Evolutionary conservation across 805 yeast genomes (phyloP), one percentile per base, ranked within the genome.

Genomic region (Scheffersomyces stipitis): DNA sequence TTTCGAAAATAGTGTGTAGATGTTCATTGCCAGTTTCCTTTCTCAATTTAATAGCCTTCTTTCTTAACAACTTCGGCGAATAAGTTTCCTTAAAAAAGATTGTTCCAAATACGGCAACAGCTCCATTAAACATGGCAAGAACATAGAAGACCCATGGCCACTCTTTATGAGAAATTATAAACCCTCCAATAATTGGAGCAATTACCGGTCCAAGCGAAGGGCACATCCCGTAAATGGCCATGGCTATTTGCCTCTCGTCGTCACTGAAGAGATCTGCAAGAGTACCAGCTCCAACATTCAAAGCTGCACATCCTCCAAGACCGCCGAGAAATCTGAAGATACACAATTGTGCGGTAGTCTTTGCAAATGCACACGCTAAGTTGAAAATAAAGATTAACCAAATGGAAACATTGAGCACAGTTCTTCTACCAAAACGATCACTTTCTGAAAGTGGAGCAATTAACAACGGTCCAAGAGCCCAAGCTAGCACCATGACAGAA

Each of bases 71-170:
- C 10, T 51, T 54, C 3, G 71, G 72, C 0, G 69, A 51, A 40
- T 60, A 65, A 1, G 70, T 66, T 40, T 66, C 72, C 24, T 43
- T 45, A 41, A 55, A 58, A 27, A 63, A 49, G 2, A 64, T 18
- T 5, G 62, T 49, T 2, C 66, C 68, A 7, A 57, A 18, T 2
- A 58, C 18, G 1, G 69, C 69, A 12, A 62, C 60, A 1, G 46
- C 51, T 4, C 60, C 66, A 38, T 66, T 66, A 33, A 64, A 60
- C 2, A 63, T 63, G 26, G 63, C 46, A 22, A 66, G 47, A 3
- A 66, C 60, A 26, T 54, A 60, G 27, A 64, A 58, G 4, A 60
- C 60, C 71, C 71, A 66, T 34, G 64, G 54, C 71, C 71, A 66
- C 5, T 52, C 46, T 26, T 45, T 38, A 12, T 57, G 49, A 30